Evolutionary conservation across 2,329 filamentous ascomycete species (phyloP).

Genomic region (Talaromyces sp.): DNA sequence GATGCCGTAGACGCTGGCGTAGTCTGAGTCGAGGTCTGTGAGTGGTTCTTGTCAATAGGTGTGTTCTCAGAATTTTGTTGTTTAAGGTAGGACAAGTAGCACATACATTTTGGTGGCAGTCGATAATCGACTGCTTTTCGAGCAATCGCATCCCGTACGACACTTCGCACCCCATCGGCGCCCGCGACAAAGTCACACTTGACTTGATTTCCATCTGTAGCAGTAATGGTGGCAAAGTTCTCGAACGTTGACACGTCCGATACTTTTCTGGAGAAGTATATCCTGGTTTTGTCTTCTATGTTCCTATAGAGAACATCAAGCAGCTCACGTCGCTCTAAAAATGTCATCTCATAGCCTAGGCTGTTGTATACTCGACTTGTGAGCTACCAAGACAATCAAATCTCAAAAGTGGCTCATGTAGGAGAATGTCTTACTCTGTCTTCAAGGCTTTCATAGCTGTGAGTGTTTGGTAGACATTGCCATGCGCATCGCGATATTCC

Average conservation of each 20-base stretch:
- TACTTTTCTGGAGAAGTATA: background rate
- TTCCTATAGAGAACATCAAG: conserved; percentile 5
- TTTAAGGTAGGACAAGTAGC: background rate
- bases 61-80: too few relatives aligned
- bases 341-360: background rate
- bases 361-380: background rate
- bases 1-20: background rate
- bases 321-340: conserved; percentile 1
- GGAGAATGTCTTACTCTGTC: background rate
- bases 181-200: conserved; percentile 4
- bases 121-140: background rate
- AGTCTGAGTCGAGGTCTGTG: background rate
- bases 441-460: background rate
- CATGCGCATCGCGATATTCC: conserved; percentile 8
- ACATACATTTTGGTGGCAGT: background rate
- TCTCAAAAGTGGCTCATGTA: background rate
- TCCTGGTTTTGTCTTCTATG: conserved; percentile 1
- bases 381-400: background rate
- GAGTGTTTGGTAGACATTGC: background rate
- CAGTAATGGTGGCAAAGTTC: background rate
- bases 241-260: background rate
- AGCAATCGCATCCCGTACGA: conserved; percentile 9
- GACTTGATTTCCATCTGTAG: background rate
- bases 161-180: conserved; percentile 2
- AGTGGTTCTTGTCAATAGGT: background rate